These are phyloP conservation scores for Achaetomium macrosporum DNA, from an alignment of 2,329 filamentous ascomycete species.

Conservation along the genomic window DNA sequence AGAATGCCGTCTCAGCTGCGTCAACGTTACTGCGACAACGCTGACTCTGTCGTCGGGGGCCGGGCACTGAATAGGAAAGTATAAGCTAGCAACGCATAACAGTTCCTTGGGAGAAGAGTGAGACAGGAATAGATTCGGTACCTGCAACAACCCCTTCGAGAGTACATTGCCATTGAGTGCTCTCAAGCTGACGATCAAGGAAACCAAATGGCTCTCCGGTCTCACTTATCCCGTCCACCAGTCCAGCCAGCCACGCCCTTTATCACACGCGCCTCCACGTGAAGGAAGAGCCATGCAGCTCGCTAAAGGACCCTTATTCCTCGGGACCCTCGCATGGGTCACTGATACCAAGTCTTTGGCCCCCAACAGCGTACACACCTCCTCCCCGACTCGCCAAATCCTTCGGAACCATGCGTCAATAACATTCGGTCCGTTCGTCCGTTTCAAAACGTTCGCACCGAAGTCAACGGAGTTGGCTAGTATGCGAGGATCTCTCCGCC, in stretches of 20 bases:
- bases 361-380: background rate
- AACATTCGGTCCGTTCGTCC: constrained; percentile 1
- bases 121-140: background rate
- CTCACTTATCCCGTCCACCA: too few relatives aligned
- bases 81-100: background rate
- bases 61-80: background rate
- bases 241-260: background rate
- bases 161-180: too few relatives aligned
- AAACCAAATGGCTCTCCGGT: too few relatives aligned
- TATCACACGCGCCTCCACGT: constrained; percentile 11
- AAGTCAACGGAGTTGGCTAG: background rate
- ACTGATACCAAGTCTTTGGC: background rate
- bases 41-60: background rate
- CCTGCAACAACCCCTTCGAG: too few relatives aligned
- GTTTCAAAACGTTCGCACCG: background rate
- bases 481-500: too few relatives aligned
- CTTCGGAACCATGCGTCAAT: background rate
- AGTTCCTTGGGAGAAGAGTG: background rate
- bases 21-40: background rate
- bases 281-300: constrained; percentile 11
- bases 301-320: background rate
- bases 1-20: background rate
- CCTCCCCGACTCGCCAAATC: background rate
- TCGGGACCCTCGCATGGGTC: constrained; percentile 2
- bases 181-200: too few relatives aligned